A percentile compares a stretch with the other conserved stretches of the same genome.
Conservation (phyloP, 371 early-diverging fungal genomes). For the Syncephalastrum racemosum region DNA sequence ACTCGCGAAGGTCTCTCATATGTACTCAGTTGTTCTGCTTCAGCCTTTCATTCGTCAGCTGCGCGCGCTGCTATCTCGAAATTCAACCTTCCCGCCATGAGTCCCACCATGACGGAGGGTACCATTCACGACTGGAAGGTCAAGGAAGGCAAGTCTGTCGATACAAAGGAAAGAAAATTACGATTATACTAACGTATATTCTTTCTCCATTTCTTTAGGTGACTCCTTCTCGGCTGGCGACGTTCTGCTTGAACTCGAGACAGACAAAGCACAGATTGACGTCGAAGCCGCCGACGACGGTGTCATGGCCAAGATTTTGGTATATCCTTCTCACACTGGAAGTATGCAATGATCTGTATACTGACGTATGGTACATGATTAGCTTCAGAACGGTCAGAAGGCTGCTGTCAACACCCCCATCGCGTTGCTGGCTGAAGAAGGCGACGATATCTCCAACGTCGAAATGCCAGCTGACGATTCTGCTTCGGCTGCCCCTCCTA, state of each 20-base stretch:
- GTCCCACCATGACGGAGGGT: constrained; percentile 98
- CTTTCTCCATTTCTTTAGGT: constrained; percentile 45
- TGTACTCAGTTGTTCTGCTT: too few relatives aligned
- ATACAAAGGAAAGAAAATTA: neutral
- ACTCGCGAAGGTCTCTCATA: too few relatives aligned
- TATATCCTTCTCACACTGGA: constrained; percentile 18
- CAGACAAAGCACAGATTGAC: constrained; percentile 98
- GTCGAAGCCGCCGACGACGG: constrained; percentile 96
- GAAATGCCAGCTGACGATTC: constrained; percentile 55
- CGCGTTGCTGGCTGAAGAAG: constrained; percentile 87
- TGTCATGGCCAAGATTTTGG: constrained; percentile 87
- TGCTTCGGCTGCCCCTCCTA: constrained; percentile 7
- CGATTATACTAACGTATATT: neutral
- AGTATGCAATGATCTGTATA: neutral
- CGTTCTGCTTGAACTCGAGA: constrained; percentile 89
- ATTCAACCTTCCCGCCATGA: constrained; percentile 92
- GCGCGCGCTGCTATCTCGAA: constrained; percentile 57
- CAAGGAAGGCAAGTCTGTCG: constrained; percentile 62
- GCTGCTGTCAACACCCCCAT: constrained; percentile 72
- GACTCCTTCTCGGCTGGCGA: constrained; percentile 87
- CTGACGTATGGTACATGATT: neutral
- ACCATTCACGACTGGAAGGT: constrained; percentile 90
- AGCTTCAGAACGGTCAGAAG: constrained; percentile 61
- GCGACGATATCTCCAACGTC: constrained; percentile 81
- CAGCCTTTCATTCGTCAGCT: constrained; percentile 63